Evolutionary conservation across 768 basidiomycete species (phyloP).

Genomic region (Pulveroboletus sp.): DNA sequence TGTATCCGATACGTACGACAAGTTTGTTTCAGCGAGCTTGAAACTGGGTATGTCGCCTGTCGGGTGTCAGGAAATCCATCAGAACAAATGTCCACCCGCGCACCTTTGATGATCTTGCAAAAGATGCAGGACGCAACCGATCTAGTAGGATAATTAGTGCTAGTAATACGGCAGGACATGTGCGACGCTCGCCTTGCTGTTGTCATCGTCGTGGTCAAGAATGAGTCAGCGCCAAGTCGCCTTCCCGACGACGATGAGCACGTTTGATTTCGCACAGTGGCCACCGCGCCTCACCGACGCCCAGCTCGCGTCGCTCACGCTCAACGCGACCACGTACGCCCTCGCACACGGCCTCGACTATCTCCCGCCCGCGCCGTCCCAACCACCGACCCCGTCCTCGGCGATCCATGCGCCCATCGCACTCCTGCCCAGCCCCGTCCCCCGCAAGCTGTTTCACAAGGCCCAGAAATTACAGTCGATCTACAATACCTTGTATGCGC

Average conservation of each 20-base stretch:
- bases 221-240: no score
- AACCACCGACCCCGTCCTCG: slow-evolving; percentile 57
- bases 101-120: slow-evolving; percentile 94
- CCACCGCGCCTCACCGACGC: slow-evolving; percentile 63
- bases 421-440: slow-evolving; percentile 85
- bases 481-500: slow-evolving; percentile 85
- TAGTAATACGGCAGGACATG: neutral
- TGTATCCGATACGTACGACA: slow-evolving; percentile 47
- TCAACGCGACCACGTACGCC: slow-evolving; percentile 77
- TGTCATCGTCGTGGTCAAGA: slow-evolving; percentile 11
- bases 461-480: slow-evolving; percentile 66
- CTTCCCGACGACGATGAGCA: slow-evolving; percentile 13
- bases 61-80: neutral
- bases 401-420: slow-evolving; percentile 90
- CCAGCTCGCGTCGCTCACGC: slow-evolving; percentile 58
- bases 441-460: slow-evolving; percentile 62
- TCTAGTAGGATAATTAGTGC: slow-evolving; percentile 29
- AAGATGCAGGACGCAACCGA: slow-evolving; percentile 74
- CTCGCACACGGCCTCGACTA: slow-evolving; percentile 84
- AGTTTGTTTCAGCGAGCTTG: slow-evolving; percentile 77
- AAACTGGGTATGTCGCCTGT: slow-evolving; percentile 87
- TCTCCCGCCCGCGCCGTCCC: slow-evolving; percentile 51
- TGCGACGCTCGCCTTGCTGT: slow-evolving; percentile 20
- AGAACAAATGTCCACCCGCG: slow-evolving; percentile 3
- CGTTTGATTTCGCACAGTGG: slow-evolving; percentile 61